Percentiles rank a stretch among this genome's conserved stretches.
These are phyloP conservation scores for Fusarium redolens DNA, from an alignment of 2,329 filamentous ascomycete species.

Conservation along the genomic window DNA sequence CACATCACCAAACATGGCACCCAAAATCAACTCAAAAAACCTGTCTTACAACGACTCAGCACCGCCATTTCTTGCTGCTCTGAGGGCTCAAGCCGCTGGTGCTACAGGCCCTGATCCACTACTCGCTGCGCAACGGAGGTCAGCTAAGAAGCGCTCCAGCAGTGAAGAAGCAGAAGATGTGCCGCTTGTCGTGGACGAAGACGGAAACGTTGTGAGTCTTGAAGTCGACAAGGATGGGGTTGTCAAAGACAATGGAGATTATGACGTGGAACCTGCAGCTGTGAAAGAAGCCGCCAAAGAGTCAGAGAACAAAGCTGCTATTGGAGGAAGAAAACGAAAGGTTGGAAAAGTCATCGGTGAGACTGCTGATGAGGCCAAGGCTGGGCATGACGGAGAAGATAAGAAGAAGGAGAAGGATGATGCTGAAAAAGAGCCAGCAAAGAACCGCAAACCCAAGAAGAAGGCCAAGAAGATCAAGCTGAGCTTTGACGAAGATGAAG, in stretches of 20 bases:
- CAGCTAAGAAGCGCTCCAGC: constrained; percentile 65
- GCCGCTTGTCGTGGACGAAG: constrained; percentile 79
- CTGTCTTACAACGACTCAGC: constrained; percentile 72
- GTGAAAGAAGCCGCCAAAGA: constrained; percentile 50
- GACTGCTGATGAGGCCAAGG: constrained; percentile 45
- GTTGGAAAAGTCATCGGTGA: constrained; percentile 53
- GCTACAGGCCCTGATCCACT: constrained; percentile 64
- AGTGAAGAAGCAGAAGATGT: constrained; percentile 81
- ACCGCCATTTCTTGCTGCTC: constrained; percentile 69
- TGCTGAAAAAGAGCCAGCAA: constrained; percentile 44
- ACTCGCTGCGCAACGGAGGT: constrained; percentile 61
- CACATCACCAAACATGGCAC: constrained; percentile 53
- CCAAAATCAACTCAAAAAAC: constrained; percentile 77
- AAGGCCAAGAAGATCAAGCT: constrained; percentile 74
- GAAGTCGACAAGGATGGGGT: constrained; percentile 58
- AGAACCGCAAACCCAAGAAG: constrained; percentile 58
- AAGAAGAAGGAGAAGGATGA: constrained; percentile 12
- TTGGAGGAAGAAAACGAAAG: constrained; percentile 65
- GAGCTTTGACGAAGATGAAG: constrained; percentile 73
- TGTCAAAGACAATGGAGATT: constrained; percentile 49
- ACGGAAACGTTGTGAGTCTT: constrained; percentile 70
- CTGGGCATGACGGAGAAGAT: constrained; percentile 22
- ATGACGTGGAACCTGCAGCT: constrained; percentile 33
- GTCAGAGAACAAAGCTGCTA: constrained; percentile 44
- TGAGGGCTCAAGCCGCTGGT: constrained; percentile 64